These are phyloP conservation scores for Pseudogymnoascus sp. DNA, from an alignment of 2,329 filamentous ascomycete species.

Conservation along the genomic window DNA sequence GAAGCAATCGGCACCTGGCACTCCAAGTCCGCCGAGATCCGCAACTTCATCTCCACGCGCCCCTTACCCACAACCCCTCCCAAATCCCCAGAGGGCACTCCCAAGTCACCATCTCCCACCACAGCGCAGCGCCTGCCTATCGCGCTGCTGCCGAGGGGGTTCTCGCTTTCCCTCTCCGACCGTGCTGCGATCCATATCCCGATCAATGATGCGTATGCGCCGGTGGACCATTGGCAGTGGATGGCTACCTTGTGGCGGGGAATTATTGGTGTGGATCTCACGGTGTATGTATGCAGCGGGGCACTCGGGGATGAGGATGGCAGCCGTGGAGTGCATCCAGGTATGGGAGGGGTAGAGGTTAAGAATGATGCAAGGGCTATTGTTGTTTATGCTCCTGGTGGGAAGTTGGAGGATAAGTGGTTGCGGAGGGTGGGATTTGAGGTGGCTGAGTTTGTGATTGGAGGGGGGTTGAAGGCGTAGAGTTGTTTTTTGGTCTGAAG, in stretches of 20 bases:
- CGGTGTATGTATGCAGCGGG: slow-evolving; percentile 53
- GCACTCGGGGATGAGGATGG: slow-evolving; percentile 5
- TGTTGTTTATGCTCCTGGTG: slow-evolving; percentile 40
- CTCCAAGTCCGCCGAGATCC: slow-evolving; percentile 63
- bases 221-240: slow-evolving; percentile 96
- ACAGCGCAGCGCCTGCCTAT: slow-evolving; percentile 48
- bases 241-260: slow-evolving; percentile 90
- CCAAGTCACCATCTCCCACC: slow-evolving; percentile 12
- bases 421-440: slow-evolving; percentile 77
- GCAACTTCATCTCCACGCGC: slow-evolving; percentile 44
- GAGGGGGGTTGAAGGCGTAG: slow-evolving; percentile 12
- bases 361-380: slow-evolving; percentile 45
- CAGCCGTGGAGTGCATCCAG: slow-evolving; percentile 13
- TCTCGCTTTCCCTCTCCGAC: slow-evolving; percentile 73
- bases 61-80: slow-evolving; percentile 10
- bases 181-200: slow-evolving; percentile 65
- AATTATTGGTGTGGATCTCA: slow-evolving; percentile 72
- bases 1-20: slow-evolving; percentile 68
- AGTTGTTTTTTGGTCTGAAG: background rate
- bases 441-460: slow-evolving; percentile 68
- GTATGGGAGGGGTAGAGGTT: slow-evolving; percentile 47
- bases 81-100: background rate
- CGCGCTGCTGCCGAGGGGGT: slow-evolving; percentile 68
- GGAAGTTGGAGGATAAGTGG: slow-evolving; percentile 57
- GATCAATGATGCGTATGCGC: slow-evolving; percentile 69